A percentile compares a stretch with the other conserved stretches of the same genome.
phyloP scores from a whole-genome alignment of 345 rosid genomes.

The Anacardium occidentale region DNA sequence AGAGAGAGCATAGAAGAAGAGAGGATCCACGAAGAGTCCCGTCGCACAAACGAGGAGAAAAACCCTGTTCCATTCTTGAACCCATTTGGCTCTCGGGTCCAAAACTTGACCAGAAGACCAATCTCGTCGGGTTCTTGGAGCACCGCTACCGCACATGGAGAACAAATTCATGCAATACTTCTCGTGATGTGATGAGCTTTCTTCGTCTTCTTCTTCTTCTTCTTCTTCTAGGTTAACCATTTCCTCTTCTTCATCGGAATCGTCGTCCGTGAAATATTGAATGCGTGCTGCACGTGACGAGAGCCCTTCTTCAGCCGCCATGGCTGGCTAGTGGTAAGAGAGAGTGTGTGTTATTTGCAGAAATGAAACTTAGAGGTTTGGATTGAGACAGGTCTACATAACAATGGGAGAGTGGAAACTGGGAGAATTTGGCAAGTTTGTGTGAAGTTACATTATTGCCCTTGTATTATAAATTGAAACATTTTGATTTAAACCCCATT shows the following conservation, averaged over 20 bases:
- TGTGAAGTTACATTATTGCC: conserved; percentile 5
- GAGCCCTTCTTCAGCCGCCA: conserved; percentile 39
- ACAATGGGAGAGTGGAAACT: conserved; percentile 8
- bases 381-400: conserved; percentile 13
- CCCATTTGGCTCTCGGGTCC: conserved; percentile 86
- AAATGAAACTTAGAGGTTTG: conserved; percentile 12
- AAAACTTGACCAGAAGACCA: conserved; percentile 60
- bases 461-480: no score
- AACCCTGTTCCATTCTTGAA: conserved; percentile 86
- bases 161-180: not conserved
- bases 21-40: conserved; percentile 90
- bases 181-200: not conserved
- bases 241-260: conserved; percentile 28
- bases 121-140: conserved; percentile 22
- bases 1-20: conserved; percentile 81
- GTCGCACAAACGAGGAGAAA: conserved; percentile 77
- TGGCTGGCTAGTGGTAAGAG: conserved; percentile 8
- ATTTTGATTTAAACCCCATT: no score
- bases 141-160: conserved; percentile 27
- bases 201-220: conserved; percentile 27
- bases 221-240: not conserved
- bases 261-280: conserved; percentile 42
- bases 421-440: no score
- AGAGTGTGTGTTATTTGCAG: not conserved
- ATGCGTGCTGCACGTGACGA: conserved; percentile 31